Evolutionary conservation across 768 basidiomycete genomes (phyloP).

Genomic region (Paxillus ammoniavirescens): DNA sequence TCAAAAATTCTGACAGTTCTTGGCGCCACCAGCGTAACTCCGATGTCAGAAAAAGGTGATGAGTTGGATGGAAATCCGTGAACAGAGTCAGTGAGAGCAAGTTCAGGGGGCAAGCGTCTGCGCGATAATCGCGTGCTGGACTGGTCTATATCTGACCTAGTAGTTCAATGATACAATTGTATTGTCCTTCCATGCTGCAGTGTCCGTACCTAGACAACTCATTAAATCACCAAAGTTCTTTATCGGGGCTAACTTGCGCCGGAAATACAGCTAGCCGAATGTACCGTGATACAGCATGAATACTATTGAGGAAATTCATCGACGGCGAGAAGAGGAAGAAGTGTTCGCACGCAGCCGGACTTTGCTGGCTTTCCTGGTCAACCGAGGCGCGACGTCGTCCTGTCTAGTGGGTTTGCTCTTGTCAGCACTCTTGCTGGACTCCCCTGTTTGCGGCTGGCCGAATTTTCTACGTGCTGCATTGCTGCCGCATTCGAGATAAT

Average conservation of each 20-base stretch:
- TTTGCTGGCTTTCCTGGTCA: slow-evolving; percentile 28
- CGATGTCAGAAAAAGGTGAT: neutral
- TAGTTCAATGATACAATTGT: slow-evolving; percentile 13
- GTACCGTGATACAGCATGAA: too few relatives aligned
- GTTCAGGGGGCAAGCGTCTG: slow-evolving; percentile 22
- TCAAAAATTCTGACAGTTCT: slow-evolving; percentile 10
- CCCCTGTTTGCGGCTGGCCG: slow-evolving; percentile 49
- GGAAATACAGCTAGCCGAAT: neutral
- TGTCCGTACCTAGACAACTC: slow-evolving; percentile 16
- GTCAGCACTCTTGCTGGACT: slow-evolving; percentile 17
- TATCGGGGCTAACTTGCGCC: slow-evolving; percentile 4
- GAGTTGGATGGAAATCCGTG: slow-evolving; percentile 5
- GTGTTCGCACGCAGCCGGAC: slow-evolving; percentile 21
- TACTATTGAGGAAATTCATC: slow-evolving; percentile 10
- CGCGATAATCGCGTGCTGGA: slow-evolving; percentile 24
- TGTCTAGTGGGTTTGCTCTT: slow-evolving; percentile 21
- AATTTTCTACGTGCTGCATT: slow-evolving; percentile 76
- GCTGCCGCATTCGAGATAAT: slow-evolving; percentile 84
- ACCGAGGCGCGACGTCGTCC: slow-evolving; percentile 24
- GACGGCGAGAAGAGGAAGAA: slow-evolving; percentile 25
- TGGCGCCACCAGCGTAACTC: slow-evolving; percentile 2
- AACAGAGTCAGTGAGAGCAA: neutral
- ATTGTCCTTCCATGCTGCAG: neutral
- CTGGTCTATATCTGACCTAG: slow-evolving; percentile 29
- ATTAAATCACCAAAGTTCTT: slow-evolving; percentile 11